Conservation (phyloP, 345 rosid genomes). For the Toxicodendron radicans region DNA sequence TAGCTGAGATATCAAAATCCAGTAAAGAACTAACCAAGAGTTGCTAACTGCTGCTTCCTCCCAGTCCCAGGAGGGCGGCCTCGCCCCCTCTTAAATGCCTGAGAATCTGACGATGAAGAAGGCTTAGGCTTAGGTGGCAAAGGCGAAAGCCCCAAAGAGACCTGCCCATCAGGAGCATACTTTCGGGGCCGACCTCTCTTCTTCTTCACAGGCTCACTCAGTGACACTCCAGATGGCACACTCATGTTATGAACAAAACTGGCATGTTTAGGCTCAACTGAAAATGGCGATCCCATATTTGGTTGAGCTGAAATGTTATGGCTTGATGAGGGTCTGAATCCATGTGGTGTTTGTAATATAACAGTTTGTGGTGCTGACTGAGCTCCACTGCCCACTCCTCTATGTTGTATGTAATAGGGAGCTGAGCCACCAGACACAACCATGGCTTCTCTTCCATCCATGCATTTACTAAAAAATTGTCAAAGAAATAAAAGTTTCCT, state of each 20-base stretch:
- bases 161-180: slow-evolving; percentile 84
- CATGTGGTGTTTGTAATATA: slow-evolving; percentile 54
- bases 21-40: slow-evolving; percentile 59
- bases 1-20: slow-evolving; percentile 8
- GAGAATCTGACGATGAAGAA: slow-evolving; percentile 54
- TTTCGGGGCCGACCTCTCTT: slow-evolving; percentile 98
- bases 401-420: slow-evolving; percentile 74
- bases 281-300: slow-evolving; percentile 50
- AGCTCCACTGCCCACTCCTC: slow-evolving; percentile 60
- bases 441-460: slow-evolving; percentile 98
- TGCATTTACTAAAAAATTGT: slow-evolving; percentile 60
- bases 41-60: slow-evolving; percentile 90
- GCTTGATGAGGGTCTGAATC: slow-evolving; percentile 54
- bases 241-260: slow-evolving; percentile 60
- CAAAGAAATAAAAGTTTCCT: background rate
- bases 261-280: slow-evolving; percentile 51
- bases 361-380: slow-evolving; percentile 54
- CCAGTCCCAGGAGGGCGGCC: slow-evolving; percentile 99
- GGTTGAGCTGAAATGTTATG: slow-evolving; percentile 51
- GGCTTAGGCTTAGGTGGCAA: slow-evolving; percentile 56
- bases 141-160: slow-evolving; percentile 80
- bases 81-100: slow-evolving; percentile 54
- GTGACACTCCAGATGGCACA: slow-evolving; percentile 43
- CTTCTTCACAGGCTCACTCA: slow-evolving; percentile 70
- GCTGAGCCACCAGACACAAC: slow-evolving; percentile 74